Conservation (phyloP, 78 protist species). For the Dictyostelium intermedium region DNA sequence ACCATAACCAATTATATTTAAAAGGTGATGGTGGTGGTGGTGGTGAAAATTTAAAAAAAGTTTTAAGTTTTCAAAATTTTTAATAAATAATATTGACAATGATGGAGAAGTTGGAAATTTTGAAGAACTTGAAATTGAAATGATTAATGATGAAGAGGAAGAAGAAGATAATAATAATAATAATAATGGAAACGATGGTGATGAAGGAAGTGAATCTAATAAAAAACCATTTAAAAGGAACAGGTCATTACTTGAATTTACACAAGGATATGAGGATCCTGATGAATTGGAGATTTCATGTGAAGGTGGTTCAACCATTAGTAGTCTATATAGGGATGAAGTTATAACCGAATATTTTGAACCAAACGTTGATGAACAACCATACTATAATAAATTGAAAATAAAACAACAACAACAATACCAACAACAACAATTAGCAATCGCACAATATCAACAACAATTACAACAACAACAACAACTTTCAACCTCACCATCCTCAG, state of each 20-base stretch:
- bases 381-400: conserved; percentile 1
- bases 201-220: background rate
- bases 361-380: background rate
- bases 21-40: background rate
- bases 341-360: background rate
- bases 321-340: background rate
- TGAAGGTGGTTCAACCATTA: background rate
- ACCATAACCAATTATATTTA: background rate
- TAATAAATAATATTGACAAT: background rate
- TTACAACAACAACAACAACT: background rate
- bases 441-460: background rate
- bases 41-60: background rate
- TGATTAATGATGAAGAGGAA: background rate
- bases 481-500: background rate
- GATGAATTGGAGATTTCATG: conserved; percentile 36
- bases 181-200: too few relatives aligned
- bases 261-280: conserved; percentile 44
- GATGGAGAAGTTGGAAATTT: background rate
- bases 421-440: background rate
- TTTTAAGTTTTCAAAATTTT: background rate
- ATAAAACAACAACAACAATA: background rate
- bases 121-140: background rate
- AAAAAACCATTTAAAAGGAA: conserved; percentile 1
- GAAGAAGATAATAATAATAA: background rate
- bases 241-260: conserved; percentile 24